A percentile compares a stretch with the other conserved stretches of the same genome.
Evolutionary conservation across 1,284 basidiomycete species (phyloP).

Genomic region (Melanopsichium pennsylvanicum): DNA sequence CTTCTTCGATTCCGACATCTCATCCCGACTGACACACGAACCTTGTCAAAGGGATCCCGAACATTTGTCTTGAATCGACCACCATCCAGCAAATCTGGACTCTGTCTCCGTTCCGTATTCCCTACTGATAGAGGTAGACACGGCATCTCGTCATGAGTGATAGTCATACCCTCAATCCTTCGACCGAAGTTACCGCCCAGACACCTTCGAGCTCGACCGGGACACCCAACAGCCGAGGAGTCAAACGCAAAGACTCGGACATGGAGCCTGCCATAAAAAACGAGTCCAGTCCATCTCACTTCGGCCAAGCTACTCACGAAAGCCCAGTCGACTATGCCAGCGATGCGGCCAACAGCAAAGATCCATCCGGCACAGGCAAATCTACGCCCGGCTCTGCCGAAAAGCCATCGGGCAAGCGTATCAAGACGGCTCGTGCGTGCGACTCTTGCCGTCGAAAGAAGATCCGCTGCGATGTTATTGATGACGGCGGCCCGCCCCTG

Average conservation of each 20-base stretch:
- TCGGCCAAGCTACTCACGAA: conserved; percentile 7
- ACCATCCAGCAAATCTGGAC: no score
- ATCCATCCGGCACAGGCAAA: conserved; percentile 6
- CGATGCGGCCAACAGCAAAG: conserved; percentile 14
- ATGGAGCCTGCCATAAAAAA: conserved; percentile 20
- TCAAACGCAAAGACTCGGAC: conserved; percentile 38
- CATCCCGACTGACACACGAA: no score
- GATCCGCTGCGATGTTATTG: conserved; percentile 73
- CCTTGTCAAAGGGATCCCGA: no score
- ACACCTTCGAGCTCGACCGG: conserved; percentile 33
- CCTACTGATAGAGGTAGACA: no score
- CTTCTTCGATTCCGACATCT: no score
- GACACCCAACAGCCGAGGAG: conserved; percentile 27
- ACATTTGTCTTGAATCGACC: no score
- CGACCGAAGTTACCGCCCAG: conserved; percentile 5
- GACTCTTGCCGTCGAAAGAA: conserved; percentile 91
- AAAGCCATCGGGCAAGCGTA: conserved; percentile 72
- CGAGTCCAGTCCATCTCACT: conserved; percentile 13
- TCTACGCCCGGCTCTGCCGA: conserved; percentile 24
- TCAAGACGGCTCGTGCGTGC: conserved; percentile 88
- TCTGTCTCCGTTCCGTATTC: no score
- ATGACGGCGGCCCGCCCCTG: conserved; percentile 57
- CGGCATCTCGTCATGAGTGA: conserved; percentile 16
- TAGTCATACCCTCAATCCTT: neutral
- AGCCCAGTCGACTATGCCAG: conserved; percentile 26